Evolutionary conservation across 305 asterid species (phyloP), one percentile per base, ranked within the genome.

Genomic region (Lippia alba): DNA sequence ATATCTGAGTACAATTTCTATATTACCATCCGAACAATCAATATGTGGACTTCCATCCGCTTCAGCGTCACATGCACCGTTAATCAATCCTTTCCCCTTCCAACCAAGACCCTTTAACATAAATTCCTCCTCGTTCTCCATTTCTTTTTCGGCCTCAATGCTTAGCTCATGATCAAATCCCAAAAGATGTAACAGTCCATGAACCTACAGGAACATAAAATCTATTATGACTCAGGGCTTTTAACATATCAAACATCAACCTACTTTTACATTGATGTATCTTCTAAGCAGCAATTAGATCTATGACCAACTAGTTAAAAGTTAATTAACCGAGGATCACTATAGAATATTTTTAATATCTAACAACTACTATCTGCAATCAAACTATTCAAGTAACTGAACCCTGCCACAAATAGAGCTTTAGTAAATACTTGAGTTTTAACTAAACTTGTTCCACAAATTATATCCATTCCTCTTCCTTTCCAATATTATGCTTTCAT

Each of bases 111-210:
- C 82, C 66, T 83, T 80, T 78, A 94, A 74, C 69, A 91, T 83
- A 79, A 72, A 73, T 78, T 88, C 96, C 85, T 94, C 99, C 82
- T 85, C 92, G 70, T 80, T 88, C 87, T 91, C 98, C 99, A 94
- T 94, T 86, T 94, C 99, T 69, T 83, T 73, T 79, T 94, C 99
- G 61, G 99, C 99, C 75, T 94, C 97, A 32, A 90, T 89, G 34
- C 98, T 91, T 64, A 91, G 79, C 87, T 94, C 99, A 73, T 94
- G 99, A 81, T 94, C 99, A 45, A 94, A 94, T 70, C 99, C 99
- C 89, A 94, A 67, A 73, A 94, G 97, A 84, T 94, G 99, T 33
- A 94, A 86, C 81, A 94, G 77, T 56, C 99, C 99, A 74, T 94
- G 99, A 87, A 94, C 97, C 99, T 94, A 71, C 36, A 72, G 66